phyloP scores from a whole-genome alignment of 2,329 filamentous ascomycete species.

The Aspergillus sp. region DNA sequence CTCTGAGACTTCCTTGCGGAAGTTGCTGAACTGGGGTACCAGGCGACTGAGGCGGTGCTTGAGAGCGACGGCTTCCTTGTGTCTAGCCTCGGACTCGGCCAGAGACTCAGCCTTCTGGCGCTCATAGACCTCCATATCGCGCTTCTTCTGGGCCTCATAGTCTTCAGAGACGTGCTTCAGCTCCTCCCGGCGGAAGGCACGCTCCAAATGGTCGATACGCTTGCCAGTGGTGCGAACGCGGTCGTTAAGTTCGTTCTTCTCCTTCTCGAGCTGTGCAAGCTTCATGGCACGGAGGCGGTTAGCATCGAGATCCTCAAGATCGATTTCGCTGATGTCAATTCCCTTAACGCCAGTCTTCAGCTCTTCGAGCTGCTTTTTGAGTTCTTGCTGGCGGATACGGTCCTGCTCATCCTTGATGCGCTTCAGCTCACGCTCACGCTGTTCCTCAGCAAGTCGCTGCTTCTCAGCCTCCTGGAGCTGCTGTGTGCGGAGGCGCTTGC shows the following conservation, averaged over 20 bases:
- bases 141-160: constrained; percentile 77
- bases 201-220: constrained; percentile 94
- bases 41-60: constrained; percentile 89
- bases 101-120: constrained; percentile 74
- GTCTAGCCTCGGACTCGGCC: constrained; percentile 78
- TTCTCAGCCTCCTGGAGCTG: constrained; percentile 88
- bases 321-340: constrained; percentile 69
- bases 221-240: constrained; percentile 89
- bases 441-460: constrained; percentile 85
- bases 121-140: constrained; percentile 78
- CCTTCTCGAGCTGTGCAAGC: constrained; percentile 90
- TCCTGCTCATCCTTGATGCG: constrained; percentile 84
- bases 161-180: constrained; percentile 85
- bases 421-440: constrained; percentile 83
- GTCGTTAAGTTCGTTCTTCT: constrained; percentile 95
- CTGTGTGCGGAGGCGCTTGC: constrained; percentile 82
- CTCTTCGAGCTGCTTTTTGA: constrained; percentile 88
- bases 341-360: constrained; percentile 84
- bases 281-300: constrained; percentile 92
- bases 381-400: constrained; percentile 85
- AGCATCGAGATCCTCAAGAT: constrained; percentile 83
- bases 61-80: constrained; percentile 86
- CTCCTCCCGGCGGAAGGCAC: constrained; percentile 95
- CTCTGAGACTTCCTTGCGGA: constrained; percentile 78
- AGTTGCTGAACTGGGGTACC: constrained; percentile 79